Conservation (phyloP, 192 early-diverging fungal genomes). For the Gigaspora rosea region DNA sequence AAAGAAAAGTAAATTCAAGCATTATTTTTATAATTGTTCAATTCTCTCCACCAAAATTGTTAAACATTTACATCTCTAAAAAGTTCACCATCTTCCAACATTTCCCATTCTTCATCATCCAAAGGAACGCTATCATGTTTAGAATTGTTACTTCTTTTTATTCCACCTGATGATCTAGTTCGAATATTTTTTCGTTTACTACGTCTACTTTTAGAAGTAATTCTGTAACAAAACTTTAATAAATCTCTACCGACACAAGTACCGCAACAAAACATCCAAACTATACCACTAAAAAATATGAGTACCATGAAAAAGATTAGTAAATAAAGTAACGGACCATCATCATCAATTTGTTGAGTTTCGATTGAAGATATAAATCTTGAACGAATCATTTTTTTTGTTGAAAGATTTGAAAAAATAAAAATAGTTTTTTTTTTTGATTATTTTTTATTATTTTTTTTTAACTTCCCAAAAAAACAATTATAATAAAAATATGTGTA, state of each 20-base stretch:
- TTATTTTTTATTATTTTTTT: too few species aligned
- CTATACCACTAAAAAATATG: slow-evolving; percentile 23
- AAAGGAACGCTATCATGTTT: neutral
- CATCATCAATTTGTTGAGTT: neutral
- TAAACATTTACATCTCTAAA: neutral
- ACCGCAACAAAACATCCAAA: slow-evolving; percentile 33
- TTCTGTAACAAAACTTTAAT: neutral
- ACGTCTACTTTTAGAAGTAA: neutral
- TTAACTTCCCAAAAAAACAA: too few species aligned
- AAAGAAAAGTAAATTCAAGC: too few species aligned
- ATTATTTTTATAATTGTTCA: neutral
- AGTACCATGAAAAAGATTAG: slow-evolving; percentile 27
- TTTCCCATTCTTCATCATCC: slow-evolving; percentile 30
- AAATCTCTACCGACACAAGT: slow-evolving; percentile 27
- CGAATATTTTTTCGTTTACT: neutral
- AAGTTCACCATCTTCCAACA: slow-evolving; percentile 24
- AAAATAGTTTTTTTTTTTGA: too few species aligned
- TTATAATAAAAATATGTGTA: too few species aligned
- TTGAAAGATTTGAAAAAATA: too few species aligned
- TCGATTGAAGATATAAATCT: too few species aligned
- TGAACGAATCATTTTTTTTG: too few species aligned
- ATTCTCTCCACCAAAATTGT: too few species aligned
- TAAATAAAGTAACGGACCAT: slow-evolving; percentile 8
- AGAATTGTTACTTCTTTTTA: neutral
- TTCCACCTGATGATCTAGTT: neutral